phyloP scores from a whole-genome alignment of 805 yeast species.

The Maudiozyma pseudohumilis region DNA sequence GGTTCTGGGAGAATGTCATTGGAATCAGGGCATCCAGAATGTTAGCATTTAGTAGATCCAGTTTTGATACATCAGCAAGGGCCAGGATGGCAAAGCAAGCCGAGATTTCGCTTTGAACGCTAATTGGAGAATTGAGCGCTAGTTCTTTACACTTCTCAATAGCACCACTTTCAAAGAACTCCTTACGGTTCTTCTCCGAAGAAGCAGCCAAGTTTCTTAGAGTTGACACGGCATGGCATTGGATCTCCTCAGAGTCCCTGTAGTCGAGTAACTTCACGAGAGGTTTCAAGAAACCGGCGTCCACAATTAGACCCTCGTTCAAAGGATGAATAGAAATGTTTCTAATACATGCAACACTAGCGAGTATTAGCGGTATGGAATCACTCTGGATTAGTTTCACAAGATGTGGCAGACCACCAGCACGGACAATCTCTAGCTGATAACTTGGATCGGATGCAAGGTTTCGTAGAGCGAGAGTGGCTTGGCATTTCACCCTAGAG shows the following conservation, averaged over 20 bases:
- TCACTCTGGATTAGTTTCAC: constrained; percentile 82
- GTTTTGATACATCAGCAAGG: constrained; percentile 86
- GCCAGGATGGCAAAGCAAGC: constrained; percentile 97
- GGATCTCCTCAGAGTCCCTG: constrained; percentile 87
- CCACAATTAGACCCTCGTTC: constrained; percentile 91
- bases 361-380: constrained; percentile 85
- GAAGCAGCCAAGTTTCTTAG: constrained; percentile 93
- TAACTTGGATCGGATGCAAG: constrained; percentile 93
- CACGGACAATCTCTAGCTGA: constrained; percentile 90
- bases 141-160: constrained; percentile 85
- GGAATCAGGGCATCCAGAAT: constrained; percentile 86
- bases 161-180: constrained; percentile 89
- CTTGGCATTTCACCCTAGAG: constrained; percentile 96
- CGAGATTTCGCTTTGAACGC: constrained; percentile 91
- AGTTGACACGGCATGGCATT: constrained; percentile 96
- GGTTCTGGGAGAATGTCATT: constrained; percentile 73
- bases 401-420: constrained; percentile 90
- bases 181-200: constrained; percentile 84
- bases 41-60: constrained; percentile 71
- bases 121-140: constrained; percentile 75
- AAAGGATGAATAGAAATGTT: constrained; percentile 94
- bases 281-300: constrained; percentile 92
- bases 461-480: constrained; percentile 90
- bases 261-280: constrained; percentile 76
- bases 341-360: constrained; percentile 97